phyloP scores from a whole-genome alignment of 306 rosid species.

The Sicyos baderoa region DNA sequence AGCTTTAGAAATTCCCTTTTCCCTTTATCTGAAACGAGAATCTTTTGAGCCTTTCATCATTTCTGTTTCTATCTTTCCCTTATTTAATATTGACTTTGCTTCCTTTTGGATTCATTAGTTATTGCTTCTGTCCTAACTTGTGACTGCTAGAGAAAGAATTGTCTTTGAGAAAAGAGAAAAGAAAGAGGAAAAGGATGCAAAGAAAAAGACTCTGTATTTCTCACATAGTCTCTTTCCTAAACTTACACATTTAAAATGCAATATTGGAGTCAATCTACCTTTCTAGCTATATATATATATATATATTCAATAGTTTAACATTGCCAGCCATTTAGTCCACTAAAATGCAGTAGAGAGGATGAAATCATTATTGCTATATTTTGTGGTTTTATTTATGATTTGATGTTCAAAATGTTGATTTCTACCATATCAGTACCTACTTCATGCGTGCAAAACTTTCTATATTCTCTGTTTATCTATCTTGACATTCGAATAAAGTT shows the following conservation, averaged over 20 bases:
- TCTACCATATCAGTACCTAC: conserved; percentile 11
- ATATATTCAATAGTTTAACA: conserved; percentile 8
- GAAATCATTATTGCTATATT: conserved; percentile 19
- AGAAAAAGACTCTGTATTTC: not conserved
- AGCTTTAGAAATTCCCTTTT: conserved; percentile 17
- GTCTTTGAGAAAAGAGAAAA: not conserved
- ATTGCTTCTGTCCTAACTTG: conserved; percentile 1
- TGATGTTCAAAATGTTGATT: conserved; percentile 11
- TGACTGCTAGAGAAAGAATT: conserved; percentile 7
- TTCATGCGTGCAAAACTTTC: conserved; percentile 15
- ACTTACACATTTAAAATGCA: not conserved
- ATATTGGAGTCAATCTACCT: conserved; percentile 7
- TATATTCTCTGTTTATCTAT: conserved; percentile 16
- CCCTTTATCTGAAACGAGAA: conserved; percentile 13
- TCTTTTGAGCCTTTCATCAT: conserved; percentile 20
- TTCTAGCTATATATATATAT: conserved; percentile 8
- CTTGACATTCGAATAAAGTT: conserved; percentile 13
- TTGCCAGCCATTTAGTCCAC: conserved; percentile 12
- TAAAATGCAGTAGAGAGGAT: conserved; percentile 15
- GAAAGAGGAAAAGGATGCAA: not conserved
- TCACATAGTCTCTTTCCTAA: conserved; percentile 12
- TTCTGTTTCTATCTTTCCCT: conserved; percentile 1
- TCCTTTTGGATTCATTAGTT: conserved; percentile 14
- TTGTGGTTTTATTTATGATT: conserved; percentile 12
- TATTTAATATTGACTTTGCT: conserved; percentile 15